phyloP scores from a whole-genome alignment of 148 eudicot species.

The Camellia sinensis region DNA sequence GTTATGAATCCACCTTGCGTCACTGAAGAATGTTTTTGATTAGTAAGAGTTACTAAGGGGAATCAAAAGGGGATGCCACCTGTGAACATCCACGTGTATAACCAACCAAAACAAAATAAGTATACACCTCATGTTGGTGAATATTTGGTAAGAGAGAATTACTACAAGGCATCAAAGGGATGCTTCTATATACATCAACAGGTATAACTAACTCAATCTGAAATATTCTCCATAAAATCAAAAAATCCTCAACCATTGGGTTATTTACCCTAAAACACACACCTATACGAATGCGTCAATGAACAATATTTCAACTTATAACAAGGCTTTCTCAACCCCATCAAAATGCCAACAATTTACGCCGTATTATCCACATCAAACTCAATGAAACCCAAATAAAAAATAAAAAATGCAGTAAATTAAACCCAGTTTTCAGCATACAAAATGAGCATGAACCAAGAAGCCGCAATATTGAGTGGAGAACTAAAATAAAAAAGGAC shows the following conservation, averaged over 20 bases:
- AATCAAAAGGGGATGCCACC: neutral
- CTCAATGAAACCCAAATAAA: neutral
- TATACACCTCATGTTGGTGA: no score
- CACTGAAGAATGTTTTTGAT: neutral
- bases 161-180: neutral
- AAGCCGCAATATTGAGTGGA: no score
- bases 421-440: neutral
- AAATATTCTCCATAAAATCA: neutral
- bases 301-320: neutral
- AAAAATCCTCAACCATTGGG: neutral
- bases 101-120: no score
- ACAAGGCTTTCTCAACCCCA: neutral
- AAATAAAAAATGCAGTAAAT: neutral
- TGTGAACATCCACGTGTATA: neutral
- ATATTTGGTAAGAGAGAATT: no score
- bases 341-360: neutral
- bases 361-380: neutral
- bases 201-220: neutral
- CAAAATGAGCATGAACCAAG: neutral
- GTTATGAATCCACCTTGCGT: neutral
- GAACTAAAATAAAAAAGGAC: no score
- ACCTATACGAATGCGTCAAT: neutral
- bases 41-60: neutral
- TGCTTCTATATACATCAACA: neutral
- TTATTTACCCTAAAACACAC: no score